Percentiles rank a stretch among this genome's conserved stretches.
phyloP scores from a whole-genome alignment of 305 asterid genomes.

The Fraxinus xanthoxyloides region DNA sequence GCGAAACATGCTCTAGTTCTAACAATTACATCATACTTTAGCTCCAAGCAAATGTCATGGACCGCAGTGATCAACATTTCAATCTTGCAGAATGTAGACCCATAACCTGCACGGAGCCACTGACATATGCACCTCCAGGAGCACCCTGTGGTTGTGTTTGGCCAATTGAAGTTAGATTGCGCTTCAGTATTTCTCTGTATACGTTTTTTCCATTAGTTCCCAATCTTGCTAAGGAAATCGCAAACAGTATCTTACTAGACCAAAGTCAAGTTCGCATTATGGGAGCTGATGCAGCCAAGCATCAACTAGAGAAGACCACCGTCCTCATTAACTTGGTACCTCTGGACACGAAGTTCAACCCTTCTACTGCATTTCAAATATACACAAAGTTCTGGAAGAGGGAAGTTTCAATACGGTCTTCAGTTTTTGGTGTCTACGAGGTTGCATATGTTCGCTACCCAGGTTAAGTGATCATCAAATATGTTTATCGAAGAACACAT shows the following conservation, averaged over 20 bases:
- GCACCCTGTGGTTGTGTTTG: constrained; percentile 82
- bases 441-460: constrained; percentile 82
- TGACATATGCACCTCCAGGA: constrained; percentile 74
- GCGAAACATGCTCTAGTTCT: not conserved
- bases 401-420: constrained; percentile 43
- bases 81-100: constrained; percentile 58
- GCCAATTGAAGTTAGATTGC: constrained; percentile 71
- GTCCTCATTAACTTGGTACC: constrained; percentile 80
- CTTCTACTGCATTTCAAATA: constrained; percentile 50
- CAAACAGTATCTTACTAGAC: constrained; percentile 41
- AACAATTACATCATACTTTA: not conserved
- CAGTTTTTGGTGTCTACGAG: constrained; percentile 67
- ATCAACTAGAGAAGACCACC: constrained; percentile 62
- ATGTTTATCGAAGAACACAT: not conserved
- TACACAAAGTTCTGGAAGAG: constrained; percentile 76
- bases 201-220: constrained; percentile 68
- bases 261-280: constrained; percentile 80
- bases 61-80: not conserved
- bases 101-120: constrained; percentile 63
- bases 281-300: constrained; percentile 88
- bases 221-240: constrained; percentile 63
- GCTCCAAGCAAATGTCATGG: not conserved
- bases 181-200: constrained; percentile 53
- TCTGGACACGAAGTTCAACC: constrained; percentile 45
- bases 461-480: constrained; percentile 42